Evolutionary conservation across 805 yeast species (phyloP).

Genomic region (Torulaspora delbrueckii): DNA sequence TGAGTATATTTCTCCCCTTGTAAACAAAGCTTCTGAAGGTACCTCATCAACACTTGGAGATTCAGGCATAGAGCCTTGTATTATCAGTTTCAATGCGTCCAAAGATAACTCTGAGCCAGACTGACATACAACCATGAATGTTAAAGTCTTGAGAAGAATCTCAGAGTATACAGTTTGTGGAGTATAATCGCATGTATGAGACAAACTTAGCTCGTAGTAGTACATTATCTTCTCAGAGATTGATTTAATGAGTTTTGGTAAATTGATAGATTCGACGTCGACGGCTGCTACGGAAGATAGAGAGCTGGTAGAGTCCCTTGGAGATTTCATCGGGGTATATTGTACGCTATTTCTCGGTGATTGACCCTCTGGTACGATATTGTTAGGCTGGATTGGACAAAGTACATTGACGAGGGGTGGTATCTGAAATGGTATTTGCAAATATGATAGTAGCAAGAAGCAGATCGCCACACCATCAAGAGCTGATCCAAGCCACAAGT

Average conservation of each 20-base stretch:
- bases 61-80: slow-evolving; percentile 35
- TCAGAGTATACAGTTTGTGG: slow-evolving; percentile 81
- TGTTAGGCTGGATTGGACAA: slow-evolving; percentile 32
- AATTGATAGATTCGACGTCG: slow-evolving; percentile 20
- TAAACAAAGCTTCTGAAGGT: slow-evolving; percentile 19
- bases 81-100: slow-evolving; percentile 41
- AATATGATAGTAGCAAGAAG: slow-evolving; percentile 52
- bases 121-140: slow-evolving; percentile 51
- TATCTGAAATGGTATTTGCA: slow-evolving; percentile 36
- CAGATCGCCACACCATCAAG: slow-evolving; percentile 76
- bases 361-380: background rate
- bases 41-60: background rate
- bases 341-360: slow-evolving; percentile 26
- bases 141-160: slow-evolving; percentile 56
- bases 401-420: slow-evolving; percentile 33
- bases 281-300: slow-evolving; percentile 19
- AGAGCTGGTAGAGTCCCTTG: slow-evolving; percentile 43
- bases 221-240: slow-evolving; percentile 39
- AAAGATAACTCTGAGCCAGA: slow-evolving; percentile 46
- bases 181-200: slow-evolving; percentile 64
- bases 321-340: slow-evolving; percentile 40
- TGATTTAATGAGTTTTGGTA: slow-evolving; percentile 38
- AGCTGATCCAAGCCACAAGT: slow-evolving; percentile 83
- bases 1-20: slow-evolving; percentile 43
- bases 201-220: slow-evolving; percentile 48